Base-by-base conservation (phyloP, 2,329 filamentous ascomycete species). In the Phialophora macrospora region DNA sequence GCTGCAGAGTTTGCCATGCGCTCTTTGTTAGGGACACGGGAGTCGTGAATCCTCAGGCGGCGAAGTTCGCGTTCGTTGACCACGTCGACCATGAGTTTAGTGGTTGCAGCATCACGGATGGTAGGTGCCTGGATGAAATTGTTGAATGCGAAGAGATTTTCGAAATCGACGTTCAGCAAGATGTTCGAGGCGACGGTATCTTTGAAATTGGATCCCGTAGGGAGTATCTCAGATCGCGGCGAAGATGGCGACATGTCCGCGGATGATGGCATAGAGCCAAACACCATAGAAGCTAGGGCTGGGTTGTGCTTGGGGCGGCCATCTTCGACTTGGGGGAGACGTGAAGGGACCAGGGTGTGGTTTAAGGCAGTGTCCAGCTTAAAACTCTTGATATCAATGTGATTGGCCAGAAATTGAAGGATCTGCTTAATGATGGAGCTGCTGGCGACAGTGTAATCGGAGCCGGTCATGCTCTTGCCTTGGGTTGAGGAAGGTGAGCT, bases 261-360 rank as follows among this genome's bases (percentile, higher is more conserved):
- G 4, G 69, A 68, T 11, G 71, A 69, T 28, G 69, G 68, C 66
- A 72, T 68, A 14, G 71, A 72, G 14, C 71, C 71, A 69, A 72
- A 72, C 9, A 72, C 71, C 71, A 72, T 71, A 9, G 68, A 62
- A 34, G 70, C 64, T 52, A 72, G 62, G 20, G 66, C 68, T 26
- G 71, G 71, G 58, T 72, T 72, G 57, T 65, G 63, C 44, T 62
- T 64, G 4, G 66, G 56, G 34, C 64, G 66, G 14, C 61, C 61
- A 38, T 68, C 65, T 22, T 72, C 70, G 9, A 69, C 22, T 30
- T 55, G 59, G 17, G 70, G 67, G 20, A 72, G 68, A 26, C 71
- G 66, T 41, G 65, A 57, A 11, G 60, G 49, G 41, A 72, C 54
- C 14, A 68, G 22, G 20, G 24, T 60, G 20, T 20, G 64, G 12